phyloP scores from a whole-genome alignment of 176 grass and related monocot genomes.

The Puya raimondii region DNA sequence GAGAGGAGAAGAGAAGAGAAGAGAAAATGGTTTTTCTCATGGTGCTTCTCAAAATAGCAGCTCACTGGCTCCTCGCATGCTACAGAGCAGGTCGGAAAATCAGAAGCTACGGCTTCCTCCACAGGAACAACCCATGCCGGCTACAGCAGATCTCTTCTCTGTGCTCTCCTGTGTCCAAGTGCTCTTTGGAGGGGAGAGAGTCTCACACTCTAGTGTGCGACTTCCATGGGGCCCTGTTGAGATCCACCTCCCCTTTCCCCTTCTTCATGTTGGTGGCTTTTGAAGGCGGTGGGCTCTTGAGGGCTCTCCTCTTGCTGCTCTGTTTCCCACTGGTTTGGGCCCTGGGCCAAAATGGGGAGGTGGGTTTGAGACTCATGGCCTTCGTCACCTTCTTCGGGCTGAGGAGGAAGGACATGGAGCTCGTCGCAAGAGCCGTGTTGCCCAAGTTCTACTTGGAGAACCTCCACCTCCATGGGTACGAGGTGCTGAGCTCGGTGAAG shows the following conservation, averaged over 20 bases:
- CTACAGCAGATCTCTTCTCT: slow-evolving; percentile 2
- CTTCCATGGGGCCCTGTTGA: slow-evolving; percentile 52
- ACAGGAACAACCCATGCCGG: slow-evolving; percentile 2
- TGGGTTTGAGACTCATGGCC: slow-evolving; percentile 40
- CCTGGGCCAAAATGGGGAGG: slow-evolving; percentile 30
- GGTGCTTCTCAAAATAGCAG: slow-evolving; percentile 41
- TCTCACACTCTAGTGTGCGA: slow-evolving; percentile 36
- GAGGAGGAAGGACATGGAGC: slow-evolving; percentile 32
- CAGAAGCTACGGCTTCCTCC: slow-evolving; percentile 33
- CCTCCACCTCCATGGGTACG: slow-evolving; percentile 53
- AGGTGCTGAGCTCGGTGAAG: slow-evolving; percentile 24
- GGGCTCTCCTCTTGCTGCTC: slow-evolving; percentile 50
- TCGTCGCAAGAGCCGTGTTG: slow-evolving; percentile 52
- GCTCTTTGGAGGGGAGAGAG: slow-evolving; percentile 9
- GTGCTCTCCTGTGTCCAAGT: slow-evolving; percentile 18
- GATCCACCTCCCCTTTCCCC: slow-evolving; percentile 42
- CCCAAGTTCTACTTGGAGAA: slow-evolving; percentile 76
- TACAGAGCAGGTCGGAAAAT: slow-evolving; percentile 43
- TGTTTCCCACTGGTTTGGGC: slow-evolving; percentile 39
- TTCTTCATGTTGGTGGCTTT: slow-evolving; percentile 96
- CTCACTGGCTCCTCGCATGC: slow-evolving; percentile 53
- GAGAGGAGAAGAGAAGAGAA: neutral
- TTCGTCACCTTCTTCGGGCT: slow-evolving; percentile 68
- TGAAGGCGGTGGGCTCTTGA: slow-evolving; percentile 63
- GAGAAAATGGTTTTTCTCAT: slow-evolving; percentile 40